phyloP scores from a whole-genome alignment of 2,329 filamentous ascomycete species.

The Fusarium devonianum region DNA sequence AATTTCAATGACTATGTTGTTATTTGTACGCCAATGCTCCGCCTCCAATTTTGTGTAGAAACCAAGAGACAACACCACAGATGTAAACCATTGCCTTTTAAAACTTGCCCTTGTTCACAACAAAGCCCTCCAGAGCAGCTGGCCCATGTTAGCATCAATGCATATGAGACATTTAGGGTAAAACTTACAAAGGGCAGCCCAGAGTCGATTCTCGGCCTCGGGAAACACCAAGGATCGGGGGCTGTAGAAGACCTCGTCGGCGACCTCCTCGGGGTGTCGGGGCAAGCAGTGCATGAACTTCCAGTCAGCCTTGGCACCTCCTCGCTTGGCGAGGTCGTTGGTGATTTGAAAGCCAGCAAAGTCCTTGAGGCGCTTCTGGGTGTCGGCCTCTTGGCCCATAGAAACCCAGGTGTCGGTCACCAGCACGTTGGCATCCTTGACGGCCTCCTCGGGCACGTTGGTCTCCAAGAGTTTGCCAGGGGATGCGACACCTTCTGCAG shows the following conservation, averaged over 20 bases:
- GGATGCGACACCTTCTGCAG: slow-evolving; percentile 62
- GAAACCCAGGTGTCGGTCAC: slow-evolving; percentile 98
- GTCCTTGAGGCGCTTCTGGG: slow-evolving; percentile 75
- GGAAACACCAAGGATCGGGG: slow-evolving; percentile 85
- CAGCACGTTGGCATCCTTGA: slow-evolving; percentile 85
- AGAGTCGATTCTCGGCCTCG: slow-evolving; percentile 94
- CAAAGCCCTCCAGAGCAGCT: slow-evolving; percentile 85
- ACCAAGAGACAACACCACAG: slow-evolving; percentile 19
- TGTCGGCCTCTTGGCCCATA: slow-evolving; percentile 95
- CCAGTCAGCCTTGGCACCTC: slow-evolving; percentile 88
- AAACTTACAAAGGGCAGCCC: slow-evolving; percentile 79
- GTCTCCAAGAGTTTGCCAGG: slow-evolving; percentile 78
- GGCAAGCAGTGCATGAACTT: slow-evolving; percentile 99
- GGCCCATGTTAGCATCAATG: slow-evolving; percentile 26
- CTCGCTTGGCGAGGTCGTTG: slow-evolving; percentile 79
- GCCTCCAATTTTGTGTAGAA: slow-evolving; percentile 19
- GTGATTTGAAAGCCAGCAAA: slow-evolving; percentile 95
- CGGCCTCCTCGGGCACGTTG: slow-evolving; percentile 80
- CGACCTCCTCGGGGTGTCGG: slow-evolving; percentile 89
- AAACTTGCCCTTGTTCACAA: slow-evolving; percentile 92
- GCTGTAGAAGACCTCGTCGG: slow-evolving; percentile 93
- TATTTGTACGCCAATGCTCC: slow-evolving; percentile 38
- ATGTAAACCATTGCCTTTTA: slow-evolving; percentile 10
- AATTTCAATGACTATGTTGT: slow-evolving; percentile 41
- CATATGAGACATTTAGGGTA: neutral